A percentile compares a stretch with the other conserved stretches of the same genome.
Conservation (phyloP, 2,329 filamentous ascomycete genomes). For the Coniella lustricola region DNA sequence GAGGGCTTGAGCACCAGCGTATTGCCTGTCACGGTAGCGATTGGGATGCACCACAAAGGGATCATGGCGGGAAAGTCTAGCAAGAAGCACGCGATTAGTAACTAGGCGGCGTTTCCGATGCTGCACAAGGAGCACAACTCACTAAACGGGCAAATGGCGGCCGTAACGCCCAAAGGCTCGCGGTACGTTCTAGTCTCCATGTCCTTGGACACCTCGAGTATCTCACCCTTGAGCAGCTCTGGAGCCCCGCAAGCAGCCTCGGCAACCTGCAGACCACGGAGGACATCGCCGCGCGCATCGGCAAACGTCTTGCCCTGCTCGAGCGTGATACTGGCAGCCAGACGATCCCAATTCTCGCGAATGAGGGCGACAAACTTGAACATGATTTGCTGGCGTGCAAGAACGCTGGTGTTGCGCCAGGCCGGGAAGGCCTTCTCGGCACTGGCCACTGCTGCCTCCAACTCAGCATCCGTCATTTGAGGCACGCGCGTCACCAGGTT, state of each 20-base stretch:
- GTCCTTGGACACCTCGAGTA: conserved; percentile 79
- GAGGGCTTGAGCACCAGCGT: conserved; percentile 80
- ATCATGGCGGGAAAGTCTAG: conserved; percentile 88
- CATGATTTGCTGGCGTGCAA: conserved; percentile 76
- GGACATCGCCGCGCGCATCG: conserved; percentile 74
- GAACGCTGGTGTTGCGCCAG: conserved; percentile 66
- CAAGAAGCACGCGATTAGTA: too few species aligned
- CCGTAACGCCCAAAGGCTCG: conserved; percentile 74
- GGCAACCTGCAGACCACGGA: conserved; percentile 76
- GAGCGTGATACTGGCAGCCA: conserved; percentile 77
- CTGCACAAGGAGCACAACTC: too few species aligned
- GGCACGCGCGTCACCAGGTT: conserved; percentile 78
- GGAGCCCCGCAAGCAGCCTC: conserved; percentile 76
- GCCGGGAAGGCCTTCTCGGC: conserved; percentile 68
- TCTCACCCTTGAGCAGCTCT: conserved; percentile 74
- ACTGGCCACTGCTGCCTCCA: conserved; percentile 67
- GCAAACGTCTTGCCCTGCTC: conserved; percentile 87
- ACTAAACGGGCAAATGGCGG: conserved; percentile 85
- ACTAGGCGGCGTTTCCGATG: too few species aligned
- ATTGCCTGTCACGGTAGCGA: conserved; percentile 78
- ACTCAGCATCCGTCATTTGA: conserved; percentile 71
- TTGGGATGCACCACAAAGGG: conserved; percentile 82
- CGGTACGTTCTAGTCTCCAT: conserved; percentile 83
- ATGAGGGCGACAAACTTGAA: conserved; percentile 78
- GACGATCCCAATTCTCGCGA: conserved; percentile 75